Percentiles rank a stretch among this genome's conserved stretches.
phyloP scores from a whole-genome alignment of 169 alveolate species.

The Neospora caninum region DNA sequence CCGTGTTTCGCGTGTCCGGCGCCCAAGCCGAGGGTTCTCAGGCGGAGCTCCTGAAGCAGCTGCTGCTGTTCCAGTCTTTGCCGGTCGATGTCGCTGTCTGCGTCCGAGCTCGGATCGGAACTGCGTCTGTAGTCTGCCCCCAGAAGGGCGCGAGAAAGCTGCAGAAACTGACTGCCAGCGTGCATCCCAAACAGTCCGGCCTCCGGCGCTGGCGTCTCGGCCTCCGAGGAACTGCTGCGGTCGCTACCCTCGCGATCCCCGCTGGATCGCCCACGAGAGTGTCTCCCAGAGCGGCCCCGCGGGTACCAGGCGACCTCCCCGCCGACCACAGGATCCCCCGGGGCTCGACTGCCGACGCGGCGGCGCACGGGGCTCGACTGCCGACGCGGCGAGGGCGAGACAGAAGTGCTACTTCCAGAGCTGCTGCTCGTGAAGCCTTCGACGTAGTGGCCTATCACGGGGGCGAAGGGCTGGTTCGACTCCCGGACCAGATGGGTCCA shows the following conservation, averaged over 20 bases:
- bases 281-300: not conserved
- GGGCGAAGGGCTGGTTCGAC: conserved; percentile 17
- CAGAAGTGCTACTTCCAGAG: not conserved
- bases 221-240: not conserved
- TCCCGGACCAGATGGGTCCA: not conserved
- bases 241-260: not conserved
- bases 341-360: not conserved
- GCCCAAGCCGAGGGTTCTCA: not conserved
- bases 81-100: not conserved
- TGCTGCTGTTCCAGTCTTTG: not conserved
- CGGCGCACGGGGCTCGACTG: not conserved
- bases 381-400: not conserved
- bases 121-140: not conserved
- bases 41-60: not conserved
- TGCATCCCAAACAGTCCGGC: not conserved
- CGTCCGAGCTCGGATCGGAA: not conserved
- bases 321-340: not conserved
- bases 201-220: not conserved
- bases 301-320: not conserved
- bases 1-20: not conserved
- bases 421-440: conserved; percentile 37
- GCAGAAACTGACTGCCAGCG: not conserved
- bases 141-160: not conserved
- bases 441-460: not conserved
- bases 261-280: not conserved